Evolutionary conservation across 768 basidiomycete species (phyloP).

Genomic region (Pleurotus salmoneostramineus): DNA sequence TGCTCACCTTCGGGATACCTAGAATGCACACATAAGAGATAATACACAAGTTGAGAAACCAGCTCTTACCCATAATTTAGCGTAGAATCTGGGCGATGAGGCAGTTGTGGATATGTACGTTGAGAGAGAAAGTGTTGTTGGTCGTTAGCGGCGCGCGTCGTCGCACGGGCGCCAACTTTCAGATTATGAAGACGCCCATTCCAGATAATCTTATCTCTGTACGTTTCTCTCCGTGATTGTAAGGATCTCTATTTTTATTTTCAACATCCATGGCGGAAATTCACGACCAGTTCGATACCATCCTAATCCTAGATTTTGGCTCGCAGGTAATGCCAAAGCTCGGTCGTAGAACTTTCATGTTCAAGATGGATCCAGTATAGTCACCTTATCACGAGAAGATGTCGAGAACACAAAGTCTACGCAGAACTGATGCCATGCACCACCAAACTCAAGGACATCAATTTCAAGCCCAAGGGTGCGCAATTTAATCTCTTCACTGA

Average conservation of each 20-base stretch:
- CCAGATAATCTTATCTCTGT: not conserved
- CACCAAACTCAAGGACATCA: conserved; percentile 78
- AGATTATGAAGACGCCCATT: not conserved
- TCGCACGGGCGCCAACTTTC: not conserved
- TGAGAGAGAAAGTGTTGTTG: not conserved
- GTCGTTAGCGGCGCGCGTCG: not conserved
- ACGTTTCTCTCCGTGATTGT: too few species aligned
- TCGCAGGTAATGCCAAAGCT: conserved; percentile 62
- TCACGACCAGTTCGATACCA: conserved; percentile 92
- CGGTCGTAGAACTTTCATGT: not conserved
- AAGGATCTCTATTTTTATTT: not conserved
- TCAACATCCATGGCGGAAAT: conserved; percentile 70
- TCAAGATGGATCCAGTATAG: conserved; percentile 63
- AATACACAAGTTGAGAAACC: not conserved
- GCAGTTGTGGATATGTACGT: not conserved
- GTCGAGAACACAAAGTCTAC: conserved; percentile 95
- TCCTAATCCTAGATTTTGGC: conserved; percentile 96
- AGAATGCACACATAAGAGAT: not conserved
- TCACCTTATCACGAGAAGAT: conserved; percentile 95
- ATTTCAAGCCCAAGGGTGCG: conserved; percentile 92
- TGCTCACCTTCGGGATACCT: conserved; percentile 66
- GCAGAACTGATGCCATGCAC: conserved; percentile 98
- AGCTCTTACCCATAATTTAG: not conserved
- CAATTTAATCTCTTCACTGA: not conserved
- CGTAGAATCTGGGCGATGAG: not conserved